phyloP scores from a whole-genome alignment of 805 yeast genomes.

The Phaffomyces thermotolerans region DNA sequence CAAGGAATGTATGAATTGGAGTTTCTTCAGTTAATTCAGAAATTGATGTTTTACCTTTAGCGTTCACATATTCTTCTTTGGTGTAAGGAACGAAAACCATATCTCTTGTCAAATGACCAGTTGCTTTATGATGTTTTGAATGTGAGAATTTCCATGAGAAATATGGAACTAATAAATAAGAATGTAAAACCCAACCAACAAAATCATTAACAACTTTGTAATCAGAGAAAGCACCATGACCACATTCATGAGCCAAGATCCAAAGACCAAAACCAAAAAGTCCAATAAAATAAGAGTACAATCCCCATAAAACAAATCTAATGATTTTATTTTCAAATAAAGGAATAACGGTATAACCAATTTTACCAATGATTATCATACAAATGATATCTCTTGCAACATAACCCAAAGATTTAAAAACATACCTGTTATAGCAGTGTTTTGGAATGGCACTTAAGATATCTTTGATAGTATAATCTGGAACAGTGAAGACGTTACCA shows the following conservation, averaged over 20 bases:
- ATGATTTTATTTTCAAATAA: conserved; percentile 25
- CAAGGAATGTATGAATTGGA: conserved; percentile 40
- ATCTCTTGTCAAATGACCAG: conserved; percentile 53
- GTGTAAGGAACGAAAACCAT: conserved; percentile 54
- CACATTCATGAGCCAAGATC: conserved; percentile 61
- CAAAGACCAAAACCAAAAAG: conserved; percentile 51
- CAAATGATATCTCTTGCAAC: conserved; percentile 46
- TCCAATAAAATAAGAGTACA: conserved; percentile 35
- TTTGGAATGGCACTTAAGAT: conserved; percentile 51
- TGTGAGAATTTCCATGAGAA: conserved; percentile 58
- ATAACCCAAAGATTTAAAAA: conserved; percentile 41
- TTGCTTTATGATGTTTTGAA: conserved; percentile 56
- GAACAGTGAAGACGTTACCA: conserved; percentile 51
- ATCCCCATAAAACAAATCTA: conserved; percentile 37
- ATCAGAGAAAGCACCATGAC: conserved; percentile 56
- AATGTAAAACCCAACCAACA: conserved; percentile 56
- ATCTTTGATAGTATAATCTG: conserved; percentile 56
- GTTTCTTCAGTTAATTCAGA: conserved; percentile 48
- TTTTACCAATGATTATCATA: conserved; percentile 36
- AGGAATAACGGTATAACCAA: conserved; percentile 39
- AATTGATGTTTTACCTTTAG: conserved; percentile 27
- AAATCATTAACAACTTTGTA: conserved; percentile 45
- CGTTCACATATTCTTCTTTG: conserved; percentile 36
- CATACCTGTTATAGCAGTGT: conserved; percentile 51
- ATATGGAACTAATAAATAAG: conserved; percentile 50